These are phyloP conservation scores for Skeletonema tropicum DNA, from an alignment of 108 stramenopile species.

Conservation along the genomic window DNA sequence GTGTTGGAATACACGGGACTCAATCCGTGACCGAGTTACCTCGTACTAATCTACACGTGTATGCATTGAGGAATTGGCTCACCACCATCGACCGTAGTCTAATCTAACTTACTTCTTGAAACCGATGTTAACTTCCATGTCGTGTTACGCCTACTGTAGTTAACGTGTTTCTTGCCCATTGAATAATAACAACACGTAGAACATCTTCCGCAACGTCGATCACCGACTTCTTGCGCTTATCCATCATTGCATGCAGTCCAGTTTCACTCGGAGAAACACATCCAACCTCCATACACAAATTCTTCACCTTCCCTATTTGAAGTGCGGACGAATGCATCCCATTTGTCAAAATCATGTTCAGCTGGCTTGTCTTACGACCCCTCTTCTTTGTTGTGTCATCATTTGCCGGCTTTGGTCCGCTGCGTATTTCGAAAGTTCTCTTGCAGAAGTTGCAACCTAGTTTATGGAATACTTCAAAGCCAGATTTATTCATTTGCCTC, in stretches of 20 bases:
- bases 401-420: background rate
- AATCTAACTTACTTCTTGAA: too few relatives aligned
- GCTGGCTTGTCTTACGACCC: background rate
- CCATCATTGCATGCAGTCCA: background rate
- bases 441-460: background rate
- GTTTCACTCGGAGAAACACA: background rate
- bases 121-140: too few relatives aligned
- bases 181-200: too few relatives aligned
- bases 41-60: too few relatives aligned
- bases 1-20: too few relatives aligned
- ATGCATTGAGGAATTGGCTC: too few relatives aligned
- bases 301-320: background rate
- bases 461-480: background rate
- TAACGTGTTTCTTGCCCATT: too few relatives aligned
- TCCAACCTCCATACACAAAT: background rate
- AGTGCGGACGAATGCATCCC: background rate
- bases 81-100: too few relatives aligned
- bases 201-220: background rate
- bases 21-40: too few relatives aligned
- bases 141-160: too few relatives aligned
- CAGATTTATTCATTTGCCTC: background rate
- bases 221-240: background rate
- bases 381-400: background rate
- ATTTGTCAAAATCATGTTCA: background rate
- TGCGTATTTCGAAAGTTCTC: background rate